These are phyloP conservation scores for Euphorbia tirucalli DNA, from an alignment of 345 rosid genomes.

Conservation along the genomic window DNA sequence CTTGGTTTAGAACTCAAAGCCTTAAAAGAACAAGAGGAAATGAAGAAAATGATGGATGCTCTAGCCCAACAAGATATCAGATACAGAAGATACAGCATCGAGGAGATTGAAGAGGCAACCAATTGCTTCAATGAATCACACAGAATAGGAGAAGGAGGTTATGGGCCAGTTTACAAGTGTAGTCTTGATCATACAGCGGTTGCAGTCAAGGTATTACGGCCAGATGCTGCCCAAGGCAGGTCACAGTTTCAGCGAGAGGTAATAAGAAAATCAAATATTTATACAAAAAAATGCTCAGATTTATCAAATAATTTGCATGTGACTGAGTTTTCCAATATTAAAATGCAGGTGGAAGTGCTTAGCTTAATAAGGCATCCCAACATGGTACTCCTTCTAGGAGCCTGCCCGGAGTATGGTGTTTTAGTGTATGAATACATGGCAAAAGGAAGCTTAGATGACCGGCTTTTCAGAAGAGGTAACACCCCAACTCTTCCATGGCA, in stretches of 20 bases:
- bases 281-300: background rate
- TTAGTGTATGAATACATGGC: conserved; percentile 90
- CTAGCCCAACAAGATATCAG: conserved; percentile 35
- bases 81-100: conserved; percentile 69
- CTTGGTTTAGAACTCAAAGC: conserved; percentile 44
- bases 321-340: background rate
- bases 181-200: conserved; percentile 78
- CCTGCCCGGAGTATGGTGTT: conserved; percentile 87
- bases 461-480: conserved; percentile 50
- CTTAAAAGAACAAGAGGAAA: conserved; percentile 51
- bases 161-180: conserved; percentile 87
- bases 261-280: background rate
- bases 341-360: conserved; percentile 70
- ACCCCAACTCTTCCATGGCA: conserved; percentile 78
- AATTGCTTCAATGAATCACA: conserved; percentile 42
- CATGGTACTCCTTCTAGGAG: conserved; percentile 95
- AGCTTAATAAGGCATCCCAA: conserved; percentile 93
- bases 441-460: conserved; percentile 83
- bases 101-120: conserved; percentile 82
- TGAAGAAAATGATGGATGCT: conserved; percentile 29
- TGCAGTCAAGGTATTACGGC: conserved; percentile 83
- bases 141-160: conserved; percentile 95
- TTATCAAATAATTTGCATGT: background rate
- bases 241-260: conserved; percentile 91
- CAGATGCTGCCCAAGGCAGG: conserved; percentile 96